Base-by-base conservation (phyloP, 2,329 filamentous ascomycete species). In the Claviceps africana region DNA sequence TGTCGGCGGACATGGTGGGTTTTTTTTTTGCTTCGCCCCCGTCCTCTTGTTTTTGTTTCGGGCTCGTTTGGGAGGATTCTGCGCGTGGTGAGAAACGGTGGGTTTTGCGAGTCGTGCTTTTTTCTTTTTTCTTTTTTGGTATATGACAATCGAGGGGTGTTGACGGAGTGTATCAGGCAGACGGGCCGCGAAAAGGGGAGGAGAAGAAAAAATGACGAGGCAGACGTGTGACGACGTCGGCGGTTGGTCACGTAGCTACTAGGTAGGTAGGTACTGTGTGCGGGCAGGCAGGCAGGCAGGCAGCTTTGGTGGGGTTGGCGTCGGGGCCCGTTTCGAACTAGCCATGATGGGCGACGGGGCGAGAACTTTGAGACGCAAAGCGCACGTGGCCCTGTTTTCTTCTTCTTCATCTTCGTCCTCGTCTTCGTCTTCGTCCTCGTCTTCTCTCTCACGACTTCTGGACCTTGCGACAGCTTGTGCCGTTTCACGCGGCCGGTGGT, bases 1-100 rank as follows among this genome's bases (percentile, higher is more conserved):
- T 65, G 60, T 79, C 76, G 53, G 78, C 72, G n/a, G 82, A 83
- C 81, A 86, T 85, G 56, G 47, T 61, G 54, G 46, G 3, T 30
- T 30, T 19, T 17, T 10, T 21, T 15, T 35, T 7, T 25, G 21
- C 6, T 30, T n/a, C n/a, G n/a, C n/a, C n/a, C n/a, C n/a, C n/a
- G n/a, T n/a, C n/a, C n/a, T n/a, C n/a, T 13, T 10, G 9, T 10
- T 31, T 13, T 11, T 19, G 8, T 42, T 21, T 42, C 21, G n/a
- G n/a, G n/a, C n/a, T n/a, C n/a, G n/a, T n/a, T n/a, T n/a, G n/a
- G n/a, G n/a, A n/a, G n/a, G n/a, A n/a, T n/a, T n/a, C n/a, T n/a
- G n/a, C n/a, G n/a, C n/a, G n/a, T n/a, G n/a, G n/a, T n/a, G n/a
- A n/a, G n/a, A n/a, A n/a, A n/a, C n/a, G n/a, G n/a, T n/a, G n/a